Evolutionary conservation across 1,284 basidiomycete species (phyloP), one percentile per base, ranked within the genome.

Genomic region (Ustilago loliicola): DNA sequence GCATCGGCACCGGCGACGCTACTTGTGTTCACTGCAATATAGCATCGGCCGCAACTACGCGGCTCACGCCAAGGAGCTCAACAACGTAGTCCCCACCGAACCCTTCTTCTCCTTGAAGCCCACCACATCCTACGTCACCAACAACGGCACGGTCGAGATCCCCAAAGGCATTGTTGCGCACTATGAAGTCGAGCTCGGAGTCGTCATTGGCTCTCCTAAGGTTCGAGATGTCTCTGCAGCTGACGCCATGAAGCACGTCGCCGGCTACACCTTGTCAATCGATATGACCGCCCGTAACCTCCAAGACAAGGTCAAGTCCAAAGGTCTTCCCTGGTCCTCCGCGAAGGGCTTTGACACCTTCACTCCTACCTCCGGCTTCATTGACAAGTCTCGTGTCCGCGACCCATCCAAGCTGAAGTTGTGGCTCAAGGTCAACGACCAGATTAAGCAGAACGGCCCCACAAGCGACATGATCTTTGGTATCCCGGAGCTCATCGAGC

Each of bases 81-180:
- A 92, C 85, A 98, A 98, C 86, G 89, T 93, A 7, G 89, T 93
- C 3, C 96, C 96, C 1, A 94, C 92, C 84, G 95, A 98, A 86
- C 96, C 96, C 0, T 98, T 99, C 90, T 97, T 98, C 90, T 99
- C 98, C 89, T 88, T 98, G 47, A 99, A 99, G 88, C 96, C 96
- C 5, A 98, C 96, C 2, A 91, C 92, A 3, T 94, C 93, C 83
- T 98, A 96, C 86, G 83, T 98, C 29, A 86, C 89, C n/a, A 92
- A 92, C 0, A 87, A 88, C 60, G 92, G 92, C 1, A 90, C 90
- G 38, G 88, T 98, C 29, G 93, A 98, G 88, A 93, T 98, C 57
- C 96, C 96, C 3, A 88, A 87, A 48, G 96, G 95, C 25, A 90
- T 96, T 51, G 84, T 92, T 7, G 92, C 92, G 30, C 96, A 98